Percentiles rank a stretch among this genome's conserved stretches.
Evolutionary conservation across 768 basidiomycete genomes (phyloP).

Genomic region (Psilocybe tampanensis): DNA sequence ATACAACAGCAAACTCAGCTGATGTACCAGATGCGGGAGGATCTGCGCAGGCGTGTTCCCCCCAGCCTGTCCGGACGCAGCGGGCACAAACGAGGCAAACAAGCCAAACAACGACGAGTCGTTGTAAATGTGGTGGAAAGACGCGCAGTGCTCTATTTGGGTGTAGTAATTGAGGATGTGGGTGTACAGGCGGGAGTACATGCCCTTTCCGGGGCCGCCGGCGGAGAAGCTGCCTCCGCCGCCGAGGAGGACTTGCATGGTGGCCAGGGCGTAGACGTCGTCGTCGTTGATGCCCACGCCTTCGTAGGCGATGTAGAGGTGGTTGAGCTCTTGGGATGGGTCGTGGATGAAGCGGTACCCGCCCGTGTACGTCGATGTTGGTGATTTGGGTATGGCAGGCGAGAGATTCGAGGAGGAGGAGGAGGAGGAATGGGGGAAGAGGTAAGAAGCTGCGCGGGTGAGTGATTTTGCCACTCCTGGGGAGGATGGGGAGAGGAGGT

Average conservation of each 20-base stretch:
- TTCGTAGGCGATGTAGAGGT: constrained; percentile 92
- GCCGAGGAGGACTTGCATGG: constrained; percentile 92
- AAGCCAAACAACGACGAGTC: constrained; percentile 94
- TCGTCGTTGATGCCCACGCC: constrained; percentile 89
- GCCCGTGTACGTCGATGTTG: constrained; percentile 76
- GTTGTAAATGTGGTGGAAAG: constrained; percentile 97
- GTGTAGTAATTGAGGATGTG: constrained; percentile 94
- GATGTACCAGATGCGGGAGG: constrained; percentile 83
- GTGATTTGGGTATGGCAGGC: constrained; percentile 31
- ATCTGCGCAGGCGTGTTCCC: constrained; percentile 73
- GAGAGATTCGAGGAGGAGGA: constrained; percentile 24
- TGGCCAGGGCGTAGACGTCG: constrained; percentile 91
- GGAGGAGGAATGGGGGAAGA: constrained; percentile 55
- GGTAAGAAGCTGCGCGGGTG: constrained; percentile 78
- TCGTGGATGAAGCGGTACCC: constrained; percentile 75
- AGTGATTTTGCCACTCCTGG: constrained; percentile 61
- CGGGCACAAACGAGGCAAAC: constrained; percentile 81
- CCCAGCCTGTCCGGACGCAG: constrained; percentile 52
- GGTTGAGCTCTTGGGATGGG: constrained; percentile 74
- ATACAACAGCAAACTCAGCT: constrained; percentile 82
- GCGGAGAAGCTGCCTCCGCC: constrained; percentile 98
- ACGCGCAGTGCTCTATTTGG: constrained; percentile 91
- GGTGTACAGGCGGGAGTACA: constrained; percentile 97
- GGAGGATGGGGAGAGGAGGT: constrained; percentile 59
- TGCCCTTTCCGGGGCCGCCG: constrained; percentile 98